Base-by-base conservation (phyloP, 108 stramenopile species). In the Nitzschia sp. region DNA sequence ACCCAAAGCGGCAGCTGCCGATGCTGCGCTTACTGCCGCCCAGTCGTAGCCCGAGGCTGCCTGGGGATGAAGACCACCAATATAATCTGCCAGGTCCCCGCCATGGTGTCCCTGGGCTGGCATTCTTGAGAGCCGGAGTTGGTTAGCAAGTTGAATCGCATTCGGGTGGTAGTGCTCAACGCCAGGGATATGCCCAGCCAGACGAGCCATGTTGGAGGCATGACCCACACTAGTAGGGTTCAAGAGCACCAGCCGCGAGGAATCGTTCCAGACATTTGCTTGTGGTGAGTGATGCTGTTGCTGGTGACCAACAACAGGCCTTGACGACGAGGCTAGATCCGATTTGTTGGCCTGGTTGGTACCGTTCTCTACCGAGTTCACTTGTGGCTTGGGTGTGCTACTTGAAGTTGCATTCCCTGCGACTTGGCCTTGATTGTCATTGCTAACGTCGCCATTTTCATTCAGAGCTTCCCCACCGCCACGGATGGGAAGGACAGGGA, bases 91-190 rank as follows among this genome's bases (percentile, higher is more conserved):
- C 53, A 76, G 45, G 52, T 81, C 73, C 35, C 67, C 69, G 31
- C 57, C 48, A 58, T 73, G 68, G 44, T 68, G 56, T 17, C 48
- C 48, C 5, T 58, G 63, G 4, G 44, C 41, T 23, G 73, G 48
- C 44, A 59, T 28, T 25, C 60, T 64, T 9, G 66, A 63, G 56
- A 66, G 46, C 19, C 69, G 56, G 11, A 77, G 58, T 53, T 77
- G 76, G 45, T 77, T 73, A 16, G 76, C 69, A 15, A 77, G 46
- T 30, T 77, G 76, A n/a, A 75, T 48, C 1, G 73, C 73, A 62
- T 67, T 68, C 21, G 73, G 72, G 35, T 64, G 72, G 19, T 47
- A 59, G 27, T 66, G 71, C 46, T 72, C 71, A 2, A 26, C 11
- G 13, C 41, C 25, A 3, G 36, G 1, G 9, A 61, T 19, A 9